Evolutionary conservation across 345 rosid genomes (phyloP), one percentile per base, ranked within the genome.

Genomic region (Geranium rotundifolium): DNA sequence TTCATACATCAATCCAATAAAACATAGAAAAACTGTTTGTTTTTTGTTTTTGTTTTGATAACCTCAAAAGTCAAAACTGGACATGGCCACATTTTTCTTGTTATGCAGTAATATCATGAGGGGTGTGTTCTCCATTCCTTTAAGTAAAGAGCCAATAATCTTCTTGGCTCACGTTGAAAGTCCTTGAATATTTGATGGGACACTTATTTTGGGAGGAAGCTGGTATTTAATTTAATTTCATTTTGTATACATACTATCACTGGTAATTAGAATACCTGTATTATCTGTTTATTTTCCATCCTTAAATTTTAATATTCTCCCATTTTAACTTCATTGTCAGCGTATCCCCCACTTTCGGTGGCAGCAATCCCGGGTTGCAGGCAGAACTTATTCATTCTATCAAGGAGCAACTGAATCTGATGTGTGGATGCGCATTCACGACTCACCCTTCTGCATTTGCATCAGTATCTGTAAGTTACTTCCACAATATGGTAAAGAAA

Each of bases 341-440:
- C 57, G 71, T 89, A 66, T 85, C 83, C 66, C 90, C 96, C 39
- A 85, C 95, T 3, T 67, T 85, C 66, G 95, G 98, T 57, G 98
- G 98, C 77, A 87, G 86, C 81, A 92, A 82, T 78, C 91, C 96
- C 1, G 98, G 98, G 64, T 59, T 79, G 76, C 80, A 73, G 23
- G 78, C 95, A 0, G 95, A 92, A 77, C 75, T 87, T 62, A 77
- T 81, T 65, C 98, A 92, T 76, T 82, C 93, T 0, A 75, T 87
- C 76, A 89, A 76, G 70, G 91, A 92, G 75, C 67, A 84, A 71
- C 71, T 92, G 59, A 92, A 79, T 75, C 67, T 89, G 75, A 84
- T 89, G 13, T 92, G 83, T 19, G 98, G 98, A 59, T 89, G 86
- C 58, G 73, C 88, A 27, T 57, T 71, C 10, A 79, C 69, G 56